Evolutionary conservation across 2,329 filamentous ascomycete genomes (phyloP).

Genomic region (Trichoderma harzianum): DNA sequence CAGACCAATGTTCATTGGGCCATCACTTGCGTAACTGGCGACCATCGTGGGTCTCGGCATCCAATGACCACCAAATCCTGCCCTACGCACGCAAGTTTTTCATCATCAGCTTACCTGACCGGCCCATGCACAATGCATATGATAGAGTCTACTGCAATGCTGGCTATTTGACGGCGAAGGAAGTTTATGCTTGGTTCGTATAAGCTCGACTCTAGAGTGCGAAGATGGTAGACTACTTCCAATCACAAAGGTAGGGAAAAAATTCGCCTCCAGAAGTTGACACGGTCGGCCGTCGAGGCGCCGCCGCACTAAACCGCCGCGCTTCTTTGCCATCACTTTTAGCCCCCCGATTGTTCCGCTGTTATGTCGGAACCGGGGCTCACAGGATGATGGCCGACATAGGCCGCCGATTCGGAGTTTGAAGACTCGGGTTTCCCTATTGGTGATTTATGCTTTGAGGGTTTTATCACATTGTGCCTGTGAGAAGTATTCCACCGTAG

Average conservation of each 20-base stretch:
- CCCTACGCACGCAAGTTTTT: conserved; percentile 15
- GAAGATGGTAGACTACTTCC: neutral
- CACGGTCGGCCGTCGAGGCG: neutral
- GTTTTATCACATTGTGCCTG: neutral
- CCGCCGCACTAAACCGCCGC: neutral
- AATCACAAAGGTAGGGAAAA: neutral
- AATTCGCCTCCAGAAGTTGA: neutral
- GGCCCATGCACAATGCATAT: conserved; percentile 3
- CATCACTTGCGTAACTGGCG: conserved; percentile 10
- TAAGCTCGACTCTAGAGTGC: neutral
- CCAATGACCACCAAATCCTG: conserved; percentile 16
- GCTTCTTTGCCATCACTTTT: neutral
- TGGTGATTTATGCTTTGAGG: neutral
- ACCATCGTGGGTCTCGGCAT: conserved; percentile 17
- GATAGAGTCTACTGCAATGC: neutral
- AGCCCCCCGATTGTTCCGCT: conserved; percentile 9
- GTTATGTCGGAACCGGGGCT: neutral
- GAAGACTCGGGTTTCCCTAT: neutral
- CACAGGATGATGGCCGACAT: neutral
- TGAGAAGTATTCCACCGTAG: neutral
- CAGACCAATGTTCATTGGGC: conserved; percentile 8
- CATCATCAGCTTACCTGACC: conserved; percentile 18
- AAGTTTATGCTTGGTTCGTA: neutral
- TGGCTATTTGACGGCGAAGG: neutral
- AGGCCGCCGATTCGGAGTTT: conserved; percentile 2